A percentile compares a stretch with the other conserved stretches of the same genome.
Evolutionary conservation across 1,284 basidiomycete genomes (phyloP).

Genomic region (Kwoniella shivajii): DNA sequence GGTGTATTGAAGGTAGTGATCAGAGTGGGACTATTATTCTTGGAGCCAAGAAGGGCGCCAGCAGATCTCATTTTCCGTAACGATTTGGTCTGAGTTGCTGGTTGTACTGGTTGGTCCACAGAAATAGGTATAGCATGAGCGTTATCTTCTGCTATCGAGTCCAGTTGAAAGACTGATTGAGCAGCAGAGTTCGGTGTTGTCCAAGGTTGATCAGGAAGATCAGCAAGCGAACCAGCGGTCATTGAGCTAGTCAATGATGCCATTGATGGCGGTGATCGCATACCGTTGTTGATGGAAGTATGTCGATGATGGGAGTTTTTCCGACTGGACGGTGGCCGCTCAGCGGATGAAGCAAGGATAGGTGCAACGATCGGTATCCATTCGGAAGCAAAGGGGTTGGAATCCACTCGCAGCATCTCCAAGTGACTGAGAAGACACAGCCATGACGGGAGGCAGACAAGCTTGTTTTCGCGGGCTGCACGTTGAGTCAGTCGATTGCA

Average conservation of each 20-base stretch:
- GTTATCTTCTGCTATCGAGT: conserved; percentile 32
- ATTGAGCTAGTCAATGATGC: conserved; percentile 24
- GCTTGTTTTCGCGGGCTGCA: conserved; percentile 70
- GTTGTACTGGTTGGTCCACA: conserved; percentile 1
- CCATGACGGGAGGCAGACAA: conserved; percentile 91
- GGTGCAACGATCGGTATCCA: conserved; percentile 88
- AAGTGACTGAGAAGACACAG: conserved; percentile 78
- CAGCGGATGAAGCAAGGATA: conserved; percentile 35
- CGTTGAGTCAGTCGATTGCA: not conserved
- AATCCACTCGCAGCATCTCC: conserved; percentile 85
- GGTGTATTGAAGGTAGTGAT: not conserved
- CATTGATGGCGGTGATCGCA: conserved; percentile 25
- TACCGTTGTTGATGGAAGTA: conserved; percentile 18
- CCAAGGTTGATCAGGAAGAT: conserved; percentile 10
- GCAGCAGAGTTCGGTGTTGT: conserved; percentile 22
- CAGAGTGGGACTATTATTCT: conserved; percentile 7
- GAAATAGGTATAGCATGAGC: conserved; percentile 33
- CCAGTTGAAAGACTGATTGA: conserved; percentile 24
- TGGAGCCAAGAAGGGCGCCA: conserved; percentile 63
- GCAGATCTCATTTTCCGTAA: conserved; percentile 73
- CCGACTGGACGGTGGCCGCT: conserved; percentile 1
- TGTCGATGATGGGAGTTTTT: conserved; percentile 19
- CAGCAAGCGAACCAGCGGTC: conserved; percentile 17
- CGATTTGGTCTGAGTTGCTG: conserved; percentile 10
- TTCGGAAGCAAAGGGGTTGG: conserved; percentile 88